phyloP scores from a whole-genome alignment of 352 stramenopile genomes.

The Phytophthora pisi region DNA sequence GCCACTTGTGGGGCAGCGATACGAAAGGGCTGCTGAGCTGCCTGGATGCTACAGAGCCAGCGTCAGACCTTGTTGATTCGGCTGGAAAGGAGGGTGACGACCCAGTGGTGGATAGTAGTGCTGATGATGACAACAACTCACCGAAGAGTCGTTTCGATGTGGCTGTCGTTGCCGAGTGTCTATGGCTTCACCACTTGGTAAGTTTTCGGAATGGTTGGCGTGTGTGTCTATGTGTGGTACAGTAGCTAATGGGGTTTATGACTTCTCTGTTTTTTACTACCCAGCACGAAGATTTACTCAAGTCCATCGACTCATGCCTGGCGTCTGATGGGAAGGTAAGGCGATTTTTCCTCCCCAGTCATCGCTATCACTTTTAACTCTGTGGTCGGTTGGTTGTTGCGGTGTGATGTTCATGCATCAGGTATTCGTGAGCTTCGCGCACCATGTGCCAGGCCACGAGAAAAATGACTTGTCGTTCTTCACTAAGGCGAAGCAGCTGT shows the following conservation, averaged over 20 bases:
- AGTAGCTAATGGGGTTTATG: not conserved
- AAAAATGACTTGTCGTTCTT: conserved; percentile 61
- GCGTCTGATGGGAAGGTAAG: conserved; percentile 35
- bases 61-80: not conserved
- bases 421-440: conserved; percentile 57
- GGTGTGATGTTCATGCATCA: conserved; percentile 13
- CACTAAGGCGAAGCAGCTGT: conserved; percentile 44
- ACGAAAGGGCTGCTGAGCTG: conserved; percentile 24
- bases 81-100: not conserved
- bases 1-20: conserved; percentile 50
- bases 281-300: conserved; percentile 49
- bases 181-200: conserved; percentile 60
- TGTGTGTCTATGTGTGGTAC: not conserved
- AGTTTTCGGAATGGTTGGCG: not conserved
- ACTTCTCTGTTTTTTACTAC: not conserved
- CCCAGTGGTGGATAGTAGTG: not conserved
- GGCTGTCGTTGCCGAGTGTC: conserved; percentile 53
- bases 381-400: conserved; percentile 5
- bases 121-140: not conserved
- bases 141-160: conserved; percentile 38
- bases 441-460: conserved; percentile 58
- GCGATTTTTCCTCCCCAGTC: not conserved
- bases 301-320: conserved; percentile 50
- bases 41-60: conserved; percentile 10
- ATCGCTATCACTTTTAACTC: conserved; percentile 16